Evolutionary conservation across 2,329 filamentous ascomycete genomes (phyloP).

Genomic region (Colletotrichum caudatum): DNA sequence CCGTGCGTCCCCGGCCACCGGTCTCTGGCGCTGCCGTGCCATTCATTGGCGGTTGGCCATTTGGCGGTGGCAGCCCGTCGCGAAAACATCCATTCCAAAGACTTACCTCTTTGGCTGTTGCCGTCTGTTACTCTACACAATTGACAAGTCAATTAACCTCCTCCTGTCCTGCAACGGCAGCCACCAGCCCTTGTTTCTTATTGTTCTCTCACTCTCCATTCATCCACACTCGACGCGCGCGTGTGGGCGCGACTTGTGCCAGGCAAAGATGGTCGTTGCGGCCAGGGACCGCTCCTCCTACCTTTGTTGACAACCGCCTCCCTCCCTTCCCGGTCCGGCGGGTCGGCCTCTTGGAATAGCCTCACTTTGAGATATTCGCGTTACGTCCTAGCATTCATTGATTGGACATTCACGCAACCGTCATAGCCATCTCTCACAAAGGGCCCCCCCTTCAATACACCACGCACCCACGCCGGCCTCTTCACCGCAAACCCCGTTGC

Average conservation of each 20-base stretch:
- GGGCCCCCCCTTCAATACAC: constrained; percentile 8
- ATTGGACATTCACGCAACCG: constrained; percentile 15
- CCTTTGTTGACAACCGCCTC: constrained; percentile 40
- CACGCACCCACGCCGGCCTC: not conserved
- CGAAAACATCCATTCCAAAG: constrained; percentile 41
- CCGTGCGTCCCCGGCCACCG: constrained; percentile 6
- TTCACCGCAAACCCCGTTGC: constrained; percentile 9
- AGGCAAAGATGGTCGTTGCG: constrained; percentile 38
- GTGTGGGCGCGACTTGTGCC: constrained; percentile 36
- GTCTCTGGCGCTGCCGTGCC: not conserved
- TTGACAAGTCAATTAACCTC: constrained; percentile 10
- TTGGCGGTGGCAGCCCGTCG: constrained; percentile 27
- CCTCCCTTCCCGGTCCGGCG: constrained; percentile 41
- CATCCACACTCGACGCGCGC: constrained; percentile 30
- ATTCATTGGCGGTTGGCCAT: constrained; percentile 9
- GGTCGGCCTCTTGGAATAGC: constrained; percentile 39
- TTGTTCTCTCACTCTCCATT: not conserved
- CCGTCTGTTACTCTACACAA: not conserved
- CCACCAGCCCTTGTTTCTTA: constrained; percentile 10
- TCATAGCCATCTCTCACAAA: constrained; percentile 24
- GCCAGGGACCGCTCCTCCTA: constrained; percentile 35
- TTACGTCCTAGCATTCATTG: not conserved
- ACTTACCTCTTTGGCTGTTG: constrained; percentile 15
- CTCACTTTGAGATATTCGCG: constrained; percentile 30
- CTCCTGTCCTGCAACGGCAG: not conserved